Evolutionary conservation across 169 alveolate genomes (phyloP).

Genomic region (Cryptosporidium xiaoi): DNA sequence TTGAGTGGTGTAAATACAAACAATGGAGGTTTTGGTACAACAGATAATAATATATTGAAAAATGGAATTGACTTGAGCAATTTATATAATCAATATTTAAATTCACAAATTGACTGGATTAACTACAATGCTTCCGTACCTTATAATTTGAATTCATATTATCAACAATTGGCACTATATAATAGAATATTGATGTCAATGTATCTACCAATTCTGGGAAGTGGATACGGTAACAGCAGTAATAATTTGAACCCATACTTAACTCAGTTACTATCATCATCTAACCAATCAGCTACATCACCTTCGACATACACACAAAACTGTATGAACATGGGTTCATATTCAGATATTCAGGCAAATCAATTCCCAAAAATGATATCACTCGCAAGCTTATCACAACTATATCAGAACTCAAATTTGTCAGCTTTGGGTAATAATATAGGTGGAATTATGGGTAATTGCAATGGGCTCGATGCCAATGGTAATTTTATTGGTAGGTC

Average conservation of each 20-base stretch:
- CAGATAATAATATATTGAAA: background rate
- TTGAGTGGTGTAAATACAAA: background rate
- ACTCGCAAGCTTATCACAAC: conserved; percentile 13
- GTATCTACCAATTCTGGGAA: conserved; percentile 36
- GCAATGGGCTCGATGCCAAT: background rate
- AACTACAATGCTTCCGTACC: background rate
- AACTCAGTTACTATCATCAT: background rate
- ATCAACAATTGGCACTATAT: conserved; percentile 47
- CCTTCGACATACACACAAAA: background rate
- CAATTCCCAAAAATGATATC: conserved; percentile 51
- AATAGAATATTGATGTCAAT: conserved; percentile 44
- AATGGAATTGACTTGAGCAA: conserved; percentile 1
- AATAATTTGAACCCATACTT: conserved; percentile 1
- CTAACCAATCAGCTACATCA: background rate
- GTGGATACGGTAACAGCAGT: conserved; percentile 2
- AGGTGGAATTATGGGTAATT: no score
- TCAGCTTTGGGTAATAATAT: no score
- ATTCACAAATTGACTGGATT: conserved; percentile 40
- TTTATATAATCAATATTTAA: background rate
- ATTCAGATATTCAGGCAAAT: background rate
- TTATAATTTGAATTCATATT: conserved; percentile 17
- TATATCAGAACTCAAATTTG: background rate
- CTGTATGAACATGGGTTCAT: background rate
- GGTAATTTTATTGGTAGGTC: background rate
- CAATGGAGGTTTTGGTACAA: background rate